Conservation (phyloP, 345 rosid genomes). For the Citrus inodora region DNA sequence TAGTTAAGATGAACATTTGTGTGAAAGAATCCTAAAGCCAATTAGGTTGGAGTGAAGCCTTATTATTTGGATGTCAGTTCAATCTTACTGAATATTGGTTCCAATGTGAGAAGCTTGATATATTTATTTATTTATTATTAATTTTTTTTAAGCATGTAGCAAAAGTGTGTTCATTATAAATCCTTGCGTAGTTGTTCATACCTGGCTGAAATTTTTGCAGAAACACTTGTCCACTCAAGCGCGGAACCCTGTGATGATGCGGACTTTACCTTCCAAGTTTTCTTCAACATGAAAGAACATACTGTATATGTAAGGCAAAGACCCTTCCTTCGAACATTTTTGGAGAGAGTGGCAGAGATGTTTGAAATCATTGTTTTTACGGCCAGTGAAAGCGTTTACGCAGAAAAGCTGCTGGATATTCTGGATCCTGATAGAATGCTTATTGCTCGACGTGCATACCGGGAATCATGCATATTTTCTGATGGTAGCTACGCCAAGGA, state of each 20-base stretch:
- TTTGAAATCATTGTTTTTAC: constrained; percentile 81
- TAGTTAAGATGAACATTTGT: background rate
- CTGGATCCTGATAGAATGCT: constrained; percentile 71
- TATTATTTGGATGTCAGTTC: background rate
- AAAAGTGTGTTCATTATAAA: background rate
- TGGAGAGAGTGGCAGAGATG: constrained; percentile 85
- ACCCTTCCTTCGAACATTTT: constrained; percentile 73
- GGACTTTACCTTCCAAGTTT: constrained; percentile 80
- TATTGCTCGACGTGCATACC: constrained; percentile 66
- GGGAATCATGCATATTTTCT: constrained; percentile 79
- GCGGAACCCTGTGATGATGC: constrained; percentile 64
- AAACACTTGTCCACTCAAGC: constrained; percentile 90
- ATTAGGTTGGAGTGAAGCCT: background rate
- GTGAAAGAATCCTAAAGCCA: background rate
- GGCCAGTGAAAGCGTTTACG: constrained; percentile 89
- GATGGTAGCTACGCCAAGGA: constrained; percentile 90
- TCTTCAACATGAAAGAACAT: constrained; percentile 84
- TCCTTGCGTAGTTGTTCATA: background rate
- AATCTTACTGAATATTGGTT: background rate
- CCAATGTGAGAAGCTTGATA: background rate
- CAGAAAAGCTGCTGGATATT: constrained; percentile 72
- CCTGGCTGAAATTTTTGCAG: constrained; percentile 37
- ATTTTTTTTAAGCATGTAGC: background rate
- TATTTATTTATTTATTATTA: too few species aligned
- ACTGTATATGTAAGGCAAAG: constrained; percentile 77